Percentiles rank a stretch among this genome's conserved stretches.
These are phyloP conservation scores for Orbilia javanica DNA, from an alignment of 2,329 filamentous ascomycete genomes.

Conservation along the genomic window DNA sequence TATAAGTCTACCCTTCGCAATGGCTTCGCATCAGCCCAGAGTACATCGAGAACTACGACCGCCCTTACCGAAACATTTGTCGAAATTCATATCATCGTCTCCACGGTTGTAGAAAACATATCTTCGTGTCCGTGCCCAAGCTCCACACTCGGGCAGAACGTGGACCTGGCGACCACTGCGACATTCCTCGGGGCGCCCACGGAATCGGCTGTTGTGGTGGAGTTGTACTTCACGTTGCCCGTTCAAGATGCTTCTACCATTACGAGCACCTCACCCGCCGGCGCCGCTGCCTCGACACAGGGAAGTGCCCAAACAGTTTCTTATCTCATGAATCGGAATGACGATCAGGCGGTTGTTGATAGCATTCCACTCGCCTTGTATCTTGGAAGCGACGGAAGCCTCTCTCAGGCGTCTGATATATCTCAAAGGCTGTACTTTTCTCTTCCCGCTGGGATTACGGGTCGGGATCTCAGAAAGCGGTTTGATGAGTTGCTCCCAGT, in stretches of 20 bases:
- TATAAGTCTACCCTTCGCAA: neutral
- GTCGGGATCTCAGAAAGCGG: neutral
- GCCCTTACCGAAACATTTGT: neutral
- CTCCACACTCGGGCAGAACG: neutral
- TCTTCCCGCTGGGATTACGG: neutral
- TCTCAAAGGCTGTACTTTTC: neutral
- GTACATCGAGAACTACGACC: neutral
- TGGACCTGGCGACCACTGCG: neutral
- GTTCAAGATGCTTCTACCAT: too few relatives aligned
- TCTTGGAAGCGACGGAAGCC: neutral
- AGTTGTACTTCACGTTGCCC: neutral
- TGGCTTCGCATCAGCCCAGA: neutral
- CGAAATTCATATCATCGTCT: constrained; percentile 5
- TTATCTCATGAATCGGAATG: neutral
- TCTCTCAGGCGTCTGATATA: neutral
- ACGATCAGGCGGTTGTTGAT: neutral
- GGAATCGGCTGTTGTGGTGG: neutral
- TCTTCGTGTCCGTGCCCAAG: neutral
- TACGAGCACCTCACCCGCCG: too few relatives aligned
- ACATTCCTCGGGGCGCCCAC: neutral
- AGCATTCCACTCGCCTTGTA: neutral
- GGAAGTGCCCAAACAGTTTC: neutral
- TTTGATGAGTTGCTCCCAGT: neutral
- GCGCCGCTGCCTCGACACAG: neutral
- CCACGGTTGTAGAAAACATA: neutral